Conservation (phyloP, 164 flowering plant species). For the Dillenia suffruticosa region DNA sequence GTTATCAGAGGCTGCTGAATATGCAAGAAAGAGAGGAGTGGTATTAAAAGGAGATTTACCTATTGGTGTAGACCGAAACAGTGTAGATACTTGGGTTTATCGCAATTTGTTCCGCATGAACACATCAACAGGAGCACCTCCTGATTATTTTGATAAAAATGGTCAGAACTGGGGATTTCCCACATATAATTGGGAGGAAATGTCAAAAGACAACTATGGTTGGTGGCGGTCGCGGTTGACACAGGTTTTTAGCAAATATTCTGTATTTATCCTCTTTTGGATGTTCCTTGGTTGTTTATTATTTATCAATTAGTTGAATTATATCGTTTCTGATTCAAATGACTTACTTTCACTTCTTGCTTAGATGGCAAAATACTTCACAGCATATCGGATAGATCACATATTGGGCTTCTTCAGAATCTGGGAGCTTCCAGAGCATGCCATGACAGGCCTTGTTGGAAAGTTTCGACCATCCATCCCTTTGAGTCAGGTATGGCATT, state of each 20-base stretch:
- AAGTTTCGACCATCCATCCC: constrained; percentile 96
- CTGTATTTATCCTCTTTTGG: background rate
- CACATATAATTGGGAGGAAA: constrained; percentile 97
- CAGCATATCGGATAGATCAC: constrained; percentile 97
- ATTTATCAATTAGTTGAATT: background rate
- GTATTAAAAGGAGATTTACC: constrained; percentile 93
- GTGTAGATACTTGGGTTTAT: constrained; percentile 98
- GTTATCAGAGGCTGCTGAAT: constrained; percentile 83
- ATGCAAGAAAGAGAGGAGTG: constrained; percentile 85
- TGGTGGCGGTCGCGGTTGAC: constrained; percentile 98
- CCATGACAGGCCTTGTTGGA: constrained; percentile 82
- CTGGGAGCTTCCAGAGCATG: constrained; percentile 98
- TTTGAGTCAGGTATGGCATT: constrained; percentile 65
- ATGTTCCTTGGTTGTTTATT: background rate
- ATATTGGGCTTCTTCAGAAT: constrained; percentile 96
- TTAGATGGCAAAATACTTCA: constrained; percentile 94
- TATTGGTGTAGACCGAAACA: constrained; percentile 88
- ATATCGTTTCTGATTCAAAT: background rate
- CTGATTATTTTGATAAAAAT: constrained; percentile 92
- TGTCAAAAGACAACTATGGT: constrained; percentile 93
- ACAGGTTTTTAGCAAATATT: constrained; percentile 45
- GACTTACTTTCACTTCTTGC: constrained; percentile 2
- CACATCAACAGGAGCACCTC: constrained; percentile 95
- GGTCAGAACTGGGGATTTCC: constrained; percentile 99
- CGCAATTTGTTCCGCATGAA: constrained; percentile 93